Evolutionary conservation across 2,329 filamentous ascomycete species (phyloP).

Genomic region (Boeremia exigua): DNA sequence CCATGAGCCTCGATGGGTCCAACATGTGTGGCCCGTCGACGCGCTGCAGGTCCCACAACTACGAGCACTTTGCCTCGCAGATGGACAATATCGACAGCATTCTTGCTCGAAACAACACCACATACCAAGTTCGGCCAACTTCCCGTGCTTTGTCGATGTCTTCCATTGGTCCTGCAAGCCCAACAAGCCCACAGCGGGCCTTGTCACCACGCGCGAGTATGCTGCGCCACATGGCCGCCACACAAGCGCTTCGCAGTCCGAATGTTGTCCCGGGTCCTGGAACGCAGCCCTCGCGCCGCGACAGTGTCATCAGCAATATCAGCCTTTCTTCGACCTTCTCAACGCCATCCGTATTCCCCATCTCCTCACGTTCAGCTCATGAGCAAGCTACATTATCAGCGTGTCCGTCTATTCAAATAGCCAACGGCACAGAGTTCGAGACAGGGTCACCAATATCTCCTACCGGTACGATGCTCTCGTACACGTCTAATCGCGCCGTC

Average conservation of each 20-base stretch:
- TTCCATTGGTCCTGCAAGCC: constrained; percentile 17
- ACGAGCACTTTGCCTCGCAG: constrained; percentile 18
- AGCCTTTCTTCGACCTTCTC: not conserved
- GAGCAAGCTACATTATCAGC: not conserved
- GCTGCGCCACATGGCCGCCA: constrained; percentile 28
- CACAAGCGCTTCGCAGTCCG: constrained; percentile 1
- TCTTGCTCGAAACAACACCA: constrained; percentile 1
- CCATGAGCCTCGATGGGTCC: constrained; percentile 38
- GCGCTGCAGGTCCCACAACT: constrained; percentile 21
- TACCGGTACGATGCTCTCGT: constrained; percentile 36
- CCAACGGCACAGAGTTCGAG: constrained; percentile 38
- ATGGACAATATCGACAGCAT: constrained; percentile 26
- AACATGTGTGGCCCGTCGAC: constrained; percentile 29
- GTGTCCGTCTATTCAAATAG: constrained; percentile 30
- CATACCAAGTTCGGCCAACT: not conserved
- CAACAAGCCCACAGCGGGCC: constrained; percentile 25
- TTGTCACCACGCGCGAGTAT: constrained; percentile 36
- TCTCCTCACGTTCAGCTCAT: not conserved
- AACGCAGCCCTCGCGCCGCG: not conserved
- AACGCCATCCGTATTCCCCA: constrained; percentile 1
- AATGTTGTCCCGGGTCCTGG: not conserved
- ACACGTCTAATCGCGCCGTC: constrained; percentile 38
- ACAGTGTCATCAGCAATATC: not conserved
- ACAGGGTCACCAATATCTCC: constrained; percentile 34
- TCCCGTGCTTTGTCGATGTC: constrained; percentile 6